Evolutionary conservation across 208 protist species (phyloP), one percentile per base, ranked within the genome.

Genomic region (Leishmania major): DNA sequence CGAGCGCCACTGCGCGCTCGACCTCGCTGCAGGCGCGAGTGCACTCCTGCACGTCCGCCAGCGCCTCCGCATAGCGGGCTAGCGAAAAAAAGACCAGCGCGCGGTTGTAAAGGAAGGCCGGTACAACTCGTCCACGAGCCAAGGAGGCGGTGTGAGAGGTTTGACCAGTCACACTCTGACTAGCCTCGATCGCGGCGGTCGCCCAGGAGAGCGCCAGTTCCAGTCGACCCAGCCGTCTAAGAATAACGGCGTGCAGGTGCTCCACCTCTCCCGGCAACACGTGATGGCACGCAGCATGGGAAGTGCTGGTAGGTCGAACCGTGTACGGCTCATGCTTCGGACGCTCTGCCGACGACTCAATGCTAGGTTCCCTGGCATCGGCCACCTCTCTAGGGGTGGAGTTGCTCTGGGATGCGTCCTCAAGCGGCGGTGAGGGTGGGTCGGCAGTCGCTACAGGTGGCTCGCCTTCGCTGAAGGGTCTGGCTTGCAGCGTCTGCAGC

Each of bases 21-120:
- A 60, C 70, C 60, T 45, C 43, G 43, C 66, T 67, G 72, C 55
- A 79, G 8, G 70, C 91, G 83, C 43, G 75, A 72, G 83, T 86
- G 89, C 57, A 93, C 88, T 49, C 82, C 66, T 82, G 73, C 53
- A 86, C 78, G 43, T 86, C 86, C 22, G 82, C 55, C 78, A 95
- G 76, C 15, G 92, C 90, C 64, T 95, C 91, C 35, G 45, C 53
- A 76, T 93, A 78, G 62, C 81, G 69, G 15, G 85, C 79, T 22
- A 96, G 76, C 49, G 62, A 70, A 35, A 90, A 87, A 13, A 93
- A 72, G 0, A 89, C 83, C 64, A 92, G 83, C 15, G 91, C 92
- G 70, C 89, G 84, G 67, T 81, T 88, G 81, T 96, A 89, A 49
- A 91, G 76, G 31, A 87, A 84, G 60, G 79, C 83, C 3, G 92